Percentiles rank a stretch among this genome's conserved stretches.
Conservation (phyloP, 2,329 filamentous ascomycete species). For the Ramularia collo-cygni region DNA sequence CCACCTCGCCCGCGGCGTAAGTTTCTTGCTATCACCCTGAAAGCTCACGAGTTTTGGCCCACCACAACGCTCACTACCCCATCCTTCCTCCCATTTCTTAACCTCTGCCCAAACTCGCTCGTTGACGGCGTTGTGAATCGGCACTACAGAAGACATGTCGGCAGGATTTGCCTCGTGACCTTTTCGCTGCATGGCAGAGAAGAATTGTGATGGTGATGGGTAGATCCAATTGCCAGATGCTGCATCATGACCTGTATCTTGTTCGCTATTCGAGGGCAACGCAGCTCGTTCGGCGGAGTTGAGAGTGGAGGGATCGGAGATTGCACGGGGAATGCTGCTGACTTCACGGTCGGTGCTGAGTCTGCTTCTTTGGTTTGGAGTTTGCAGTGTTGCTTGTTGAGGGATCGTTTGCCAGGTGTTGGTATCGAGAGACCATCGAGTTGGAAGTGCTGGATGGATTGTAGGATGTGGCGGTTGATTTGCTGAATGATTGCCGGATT, state of each 20-base stretch:
- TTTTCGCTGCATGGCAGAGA: slow-evolving; percentile 92
- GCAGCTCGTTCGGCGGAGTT: slow-evolving; percentile 31
- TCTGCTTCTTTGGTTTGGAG: slow-evolving; percentile 18
- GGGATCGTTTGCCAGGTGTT: slow-evolving; percentile 18
- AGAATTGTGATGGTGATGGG: slow-evolving; percentile 95
- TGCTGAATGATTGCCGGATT: slow-evolving; percentile 22
- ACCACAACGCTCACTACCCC: slow-evolving; percentile 57
- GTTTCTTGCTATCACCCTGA: slow-evolving; percentile 53
- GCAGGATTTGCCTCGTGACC: slow-evolving; percentile 61
- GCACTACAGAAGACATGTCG: slow-evolving; percentile 88
- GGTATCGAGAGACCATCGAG: slow-evolving; percentile 8
- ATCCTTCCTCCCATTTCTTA: slow-evolving; percentile 71
- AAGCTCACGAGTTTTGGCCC: slow-evolving; percentile 82
- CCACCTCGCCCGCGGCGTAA: slow-evolving; percentile 77
- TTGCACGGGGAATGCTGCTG: slow-evolving; percentile 61
- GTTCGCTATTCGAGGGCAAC: slow-evolving; percentile 59
- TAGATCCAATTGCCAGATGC: slow-evolving; percentile 90
- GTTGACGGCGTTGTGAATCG: slow-evolving; percentile 97
- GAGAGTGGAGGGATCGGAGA: slow-evolving; percentile 22
- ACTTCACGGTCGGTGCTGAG: slow-evolving; percentile 65
- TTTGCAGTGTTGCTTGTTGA: slow-evolving; percentile 23
- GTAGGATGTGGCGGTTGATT: slow-evolving; percentile 15
- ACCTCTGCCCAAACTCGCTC: slow-evolving; percentile 95
- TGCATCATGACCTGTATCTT: slow-evolving; percentile 65
- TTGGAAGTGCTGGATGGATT: slow-evolving; percentile 19